These are phyloP conservation scores for Penicillium canariense DNA, from an alignment of 495 filamentous ascomycete genomes.

Conservation along the genomic window DNA sequence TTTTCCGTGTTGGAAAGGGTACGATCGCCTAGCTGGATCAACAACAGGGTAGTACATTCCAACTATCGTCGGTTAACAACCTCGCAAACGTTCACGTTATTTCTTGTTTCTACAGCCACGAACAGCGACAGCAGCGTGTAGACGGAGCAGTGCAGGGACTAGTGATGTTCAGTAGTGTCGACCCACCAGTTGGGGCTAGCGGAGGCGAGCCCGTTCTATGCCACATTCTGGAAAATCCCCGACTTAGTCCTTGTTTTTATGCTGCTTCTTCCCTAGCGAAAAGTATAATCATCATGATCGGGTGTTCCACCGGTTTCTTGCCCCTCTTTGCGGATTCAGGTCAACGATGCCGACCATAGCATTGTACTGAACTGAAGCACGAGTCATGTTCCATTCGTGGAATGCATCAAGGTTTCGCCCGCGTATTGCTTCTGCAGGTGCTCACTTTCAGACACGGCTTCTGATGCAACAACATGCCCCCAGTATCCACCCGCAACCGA, in stretches of 20 bases:
- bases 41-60: slow-evolving; percentile 5
- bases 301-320: not conserved
- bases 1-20: not conserved
- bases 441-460: slow-evolving; percentile 9
- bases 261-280: slow-evolving; percentile 10
- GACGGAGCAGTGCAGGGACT: not conserved
- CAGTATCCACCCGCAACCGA: not conserved
- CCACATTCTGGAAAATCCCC: slow-evolving; percentile 31
- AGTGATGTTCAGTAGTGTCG: not conserved
- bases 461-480: slow-evolving; percentile 2
- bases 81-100: not conserved
- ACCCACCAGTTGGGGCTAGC: slow-evolving; percentile 9
- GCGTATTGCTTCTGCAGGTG: slow-evolving; percentile 17
- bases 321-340: slow-evolving; percentile 1
- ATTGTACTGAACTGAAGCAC: not conserved
- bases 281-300: slow-evolving; percentile 19
- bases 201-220: slow-evolving; percentile 20
- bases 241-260: slow-evolving; percentile 3
- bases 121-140: not conserved
- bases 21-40: slow-evolving; percentile 10
- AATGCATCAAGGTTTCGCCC: slow-evolving; percentile 13
- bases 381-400: not conserved
- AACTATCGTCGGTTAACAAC: not conserved
- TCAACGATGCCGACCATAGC: slow-evolving; percentile 8
- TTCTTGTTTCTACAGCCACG: not conserved